Base-by-base conservation (phyloP, 805 yeast species). In the Kodamaea laetipori region DNA sequence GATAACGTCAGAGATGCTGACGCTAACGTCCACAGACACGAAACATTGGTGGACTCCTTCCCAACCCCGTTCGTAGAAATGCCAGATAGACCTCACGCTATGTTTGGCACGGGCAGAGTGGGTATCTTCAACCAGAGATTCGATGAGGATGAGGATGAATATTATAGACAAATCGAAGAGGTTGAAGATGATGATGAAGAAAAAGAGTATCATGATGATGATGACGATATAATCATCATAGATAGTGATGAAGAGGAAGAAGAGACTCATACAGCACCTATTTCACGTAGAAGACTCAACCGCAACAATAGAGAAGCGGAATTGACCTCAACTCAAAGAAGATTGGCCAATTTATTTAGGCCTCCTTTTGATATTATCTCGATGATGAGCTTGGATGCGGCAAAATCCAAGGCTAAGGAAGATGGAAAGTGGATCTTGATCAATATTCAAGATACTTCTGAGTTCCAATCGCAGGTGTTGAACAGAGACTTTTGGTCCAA, bases 401-500 rank as follows among this genome's bases (percentile, higher is more conserved):
- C 98, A 2, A 86, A 82, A 52, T 50, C 55, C 1, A 71, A 74
- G 48, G 97, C 95, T 1, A 75, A 83, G 45, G 64, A 63, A 24
- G 74, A 71, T 46, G 70, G 78, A 41, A 87, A 84, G 63, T 90
- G 97, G 96, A 75, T 94, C 6, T 66, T 94, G 54, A 76, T 94
- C 17, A 94, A 94, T 60, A 80, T 94, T 39, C 99, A 94, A 63
- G 95, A 92, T 56, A 69, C 81, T 18, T 71, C 86, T 1, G 94
- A 88, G 57, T 94, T 94, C 58, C 80, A 80, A 52, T 90, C 97
- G 57, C 98, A 92, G 60, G 82, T 86, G 24, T 67, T 94, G 42
- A 94, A 94, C 63, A 77, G 99, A 47, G 99, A 94, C 63, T 81
- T 94, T 49, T 94, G 98, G 98, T 80, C 94, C 12, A 76, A 84